These are phyloP conservation scores for Hamigera avellanea DNA, from an alignment of 495 filamentous ascomycete genomes.

Conservation along the genomic window DNA sequence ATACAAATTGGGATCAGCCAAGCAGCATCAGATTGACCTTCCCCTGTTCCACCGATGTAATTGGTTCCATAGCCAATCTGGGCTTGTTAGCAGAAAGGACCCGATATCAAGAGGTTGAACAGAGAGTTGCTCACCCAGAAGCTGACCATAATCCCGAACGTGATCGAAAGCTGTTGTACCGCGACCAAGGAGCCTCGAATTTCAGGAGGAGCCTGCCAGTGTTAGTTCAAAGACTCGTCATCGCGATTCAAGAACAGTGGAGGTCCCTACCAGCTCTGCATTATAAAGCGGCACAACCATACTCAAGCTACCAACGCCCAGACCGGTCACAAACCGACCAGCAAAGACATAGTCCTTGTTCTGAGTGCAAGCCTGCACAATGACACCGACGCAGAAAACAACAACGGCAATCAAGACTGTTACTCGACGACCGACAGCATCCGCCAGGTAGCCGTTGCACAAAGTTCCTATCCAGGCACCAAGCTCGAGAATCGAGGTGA, in stretches of 20 bases:
- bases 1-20: slow-evolving; percentile 36
- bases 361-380: slow-evolving; percentile 54
- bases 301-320: slow-evolving; percentile 23
- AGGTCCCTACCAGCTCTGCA: slow-evolving; percentile 42
- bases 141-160: slow-evolving; percentile 50
- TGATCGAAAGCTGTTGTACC: slow-evolving; percentile 59
- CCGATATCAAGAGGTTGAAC: background rate
- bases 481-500: slow-evolving; percentile 71
- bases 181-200: slow-evolving; percentile 62
- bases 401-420: slow-evolving; percentile 54
- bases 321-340: slow-evolving; percentile 66
- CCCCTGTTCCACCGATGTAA: slow-evolving; percentile 34
- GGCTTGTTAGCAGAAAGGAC: slow-evolving; percentile 65
- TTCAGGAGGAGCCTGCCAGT: slow-evolving; percentile 47
- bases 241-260: background rate
- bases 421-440: slow-evolving; percentile 61
- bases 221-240: slow-evolving; percentile 36
- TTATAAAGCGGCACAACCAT: slow-evolving; percentile 51
- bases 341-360: slow-evolving; percentile 53
- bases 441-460: slow-evolving; percentile 63
- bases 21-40: slow-evolving; percentile 24
- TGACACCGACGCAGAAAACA: slow-evolving; percentile 65
- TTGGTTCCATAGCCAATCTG: slow-evolving; percentile 31
- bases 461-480: slow-evolving; percentile 74
- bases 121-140: slow-evolving; percentile 47